These are phyloP conservation scores for Letharia lupina DNA, from an alignment of 495 filamentous ascomycete species.

Conservation along the genomic window DNA sequence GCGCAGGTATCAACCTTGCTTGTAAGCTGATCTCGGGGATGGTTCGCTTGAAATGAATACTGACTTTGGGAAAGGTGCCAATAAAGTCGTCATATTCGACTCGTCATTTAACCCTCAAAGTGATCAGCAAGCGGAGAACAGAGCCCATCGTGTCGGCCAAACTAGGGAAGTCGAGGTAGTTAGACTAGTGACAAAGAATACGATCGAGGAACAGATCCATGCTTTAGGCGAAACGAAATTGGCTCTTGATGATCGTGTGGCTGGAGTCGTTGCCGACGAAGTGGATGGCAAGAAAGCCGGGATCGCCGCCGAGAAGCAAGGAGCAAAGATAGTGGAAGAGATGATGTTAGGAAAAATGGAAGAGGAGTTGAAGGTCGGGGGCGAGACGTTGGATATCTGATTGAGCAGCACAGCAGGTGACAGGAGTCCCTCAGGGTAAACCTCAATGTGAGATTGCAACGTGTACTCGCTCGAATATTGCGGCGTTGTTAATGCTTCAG, in stretches of 20 bases:
- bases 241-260: constrained; percentile 79
- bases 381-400: constrained; percentile 10
- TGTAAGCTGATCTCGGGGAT: constrained; percentile 29
- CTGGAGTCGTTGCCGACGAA: constrained; percentile 46
- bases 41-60: background rate
- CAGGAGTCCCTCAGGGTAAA: background rate
- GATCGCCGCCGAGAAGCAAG: constrained; percentile 44
- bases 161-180: constrained; percentile 79
- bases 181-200: constrained; percentile 69
- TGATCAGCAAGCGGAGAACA: constrained; percentile 92
- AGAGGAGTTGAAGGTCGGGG: constrained; percentile 18
- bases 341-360: constrained; percentile 46
- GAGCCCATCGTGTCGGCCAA: constrained; percentile 91
- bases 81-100: constrained; percentile 97
- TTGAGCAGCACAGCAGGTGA: background rate
- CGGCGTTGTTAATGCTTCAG: background rate
- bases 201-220: constrained; percentile 90
- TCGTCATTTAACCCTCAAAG: constrained; percentile 94
- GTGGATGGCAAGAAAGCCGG: constrained; percentile 30
- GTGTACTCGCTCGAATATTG: background rate
- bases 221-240: constrained; percentile 85
- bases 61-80: constrained; percentile 42
- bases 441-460: background rate
- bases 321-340: constrained; percentile 53
- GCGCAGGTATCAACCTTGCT: constrained; percentile 89